phyloP scores from a whole-genome alignment of 2,329 filamentous ascomycete genomes.

The Aspergillus latus region DNA sequence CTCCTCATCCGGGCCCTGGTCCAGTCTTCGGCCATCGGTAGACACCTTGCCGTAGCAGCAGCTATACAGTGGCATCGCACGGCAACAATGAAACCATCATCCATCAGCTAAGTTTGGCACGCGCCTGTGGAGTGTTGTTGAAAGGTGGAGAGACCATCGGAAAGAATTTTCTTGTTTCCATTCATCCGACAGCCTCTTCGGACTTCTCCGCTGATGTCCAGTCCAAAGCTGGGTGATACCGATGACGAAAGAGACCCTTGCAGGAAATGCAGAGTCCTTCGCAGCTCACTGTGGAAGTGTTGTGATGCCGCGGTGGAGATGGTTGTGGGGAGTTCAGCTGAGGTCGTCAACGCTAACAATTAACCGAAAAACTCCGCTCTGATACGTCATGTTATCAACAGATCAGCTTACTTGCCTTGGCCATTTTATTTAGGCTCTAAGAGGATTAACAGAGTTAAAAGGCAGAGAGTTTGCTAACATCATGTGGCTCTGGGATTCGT shows the following conservation, averaged over 20 bases:
- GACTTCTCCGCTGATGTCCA: background rate
- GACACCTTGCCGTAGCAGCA: background rate
- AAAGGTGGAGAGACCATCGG: background rate
- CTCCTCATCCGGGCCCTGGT: background rate
- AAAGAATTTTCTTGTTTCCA: background rate
- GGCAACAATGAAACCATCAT: background rate
- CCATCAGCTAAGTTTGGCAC: constrained; percentile 1
- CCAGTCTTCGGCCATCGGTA: background rate
- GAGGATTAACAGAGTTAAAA: background rate
- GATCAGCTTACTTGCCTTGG: background rate
- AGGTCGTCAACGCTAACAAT: constrained; percentile 5
- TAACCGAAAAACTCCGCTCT: background rate
- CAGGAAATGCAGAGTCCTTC: background rate
- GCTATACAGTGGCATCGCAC: background rate
- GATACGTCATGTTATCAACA: background rate
- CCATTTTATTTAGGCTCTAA: background rate
- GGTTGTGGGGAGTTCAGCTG: constrained; percentile 15
- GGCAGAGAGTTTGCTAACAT: background rate
- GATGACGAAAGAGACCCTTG: background rate
- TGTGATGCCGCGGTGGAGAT: background rate
- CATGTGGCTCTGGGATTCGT: constrained; percentile 1
- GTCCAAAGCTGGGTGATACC: background rate
- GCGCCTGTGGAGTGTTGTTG: background rate
- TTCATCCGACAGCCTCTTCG: background rate
- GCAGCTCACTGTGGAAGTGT: background rate